These are phyloP conservation scores for Fusarium globosum DNA, from an alignment of 2,329 filamentous ascomycete species.

Conservation along the genomic window DNA sequence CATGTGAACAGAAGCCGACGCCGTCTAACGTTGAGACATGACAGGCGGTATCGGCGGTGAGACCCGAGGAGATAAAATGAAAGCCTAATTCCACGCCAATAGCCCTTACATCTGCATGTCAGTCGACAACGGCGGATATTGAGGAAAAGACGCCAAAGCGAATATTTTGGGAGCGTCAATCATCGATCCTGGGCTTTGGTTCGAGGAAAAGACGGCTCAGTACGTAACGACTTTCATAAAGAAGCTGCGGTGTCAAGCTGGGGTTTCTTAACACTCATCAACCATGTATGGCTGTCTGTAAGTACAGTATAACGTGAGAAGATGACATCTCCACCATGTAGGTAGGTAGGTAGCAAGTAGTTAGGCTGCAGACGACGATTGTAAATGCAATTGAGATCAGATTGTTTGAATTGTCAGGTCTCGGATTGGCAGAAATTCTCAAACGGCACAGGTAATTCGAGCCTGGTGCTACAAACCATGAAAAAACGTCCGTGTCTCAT, in stretches of 20 bases:
- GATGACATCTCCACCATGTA: neutral
- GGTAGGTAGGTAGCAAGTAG: neutral
- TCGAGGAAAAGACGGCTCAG: neutral
- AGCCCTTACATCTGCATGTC: neutral
- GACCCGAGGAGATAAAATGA: constrained; percentile 9
- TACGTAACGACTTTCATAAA: neutral
- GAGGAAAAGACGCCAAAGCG: neutral
- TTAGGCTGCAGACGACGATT: neutral
- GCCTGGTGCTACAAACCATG: neutral
- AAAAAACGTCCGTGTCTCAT: constrained; percentile 14
- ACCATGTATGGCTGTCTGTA: neutral
- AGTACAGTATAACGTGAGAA: neutral
- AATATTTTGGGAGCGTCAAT: neutral
- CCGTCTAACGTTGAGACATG: constrained; percentile 3
- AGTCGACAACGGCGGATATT: constrained; percentile 11
- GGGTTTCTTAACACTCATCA: neutral
- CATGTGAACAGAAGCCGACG: constrained; percentile 15
- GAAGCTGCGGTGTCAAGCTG: neutral
- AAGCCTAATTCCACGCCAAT: neutral
- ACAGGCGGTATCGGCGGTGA: constrained; percentile 21
- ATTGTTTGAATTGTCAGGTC: constrained; percentile 3
- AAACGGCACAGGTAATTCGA: neutral
- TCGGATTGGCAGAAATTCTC: constrained; percentile 9
- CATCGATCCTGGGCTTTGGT: neutral
- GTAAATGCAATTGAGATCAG: neutral